Conservation (phyloP, 257 asterid genomes). For the Eucommia ulmoides region DNA sequence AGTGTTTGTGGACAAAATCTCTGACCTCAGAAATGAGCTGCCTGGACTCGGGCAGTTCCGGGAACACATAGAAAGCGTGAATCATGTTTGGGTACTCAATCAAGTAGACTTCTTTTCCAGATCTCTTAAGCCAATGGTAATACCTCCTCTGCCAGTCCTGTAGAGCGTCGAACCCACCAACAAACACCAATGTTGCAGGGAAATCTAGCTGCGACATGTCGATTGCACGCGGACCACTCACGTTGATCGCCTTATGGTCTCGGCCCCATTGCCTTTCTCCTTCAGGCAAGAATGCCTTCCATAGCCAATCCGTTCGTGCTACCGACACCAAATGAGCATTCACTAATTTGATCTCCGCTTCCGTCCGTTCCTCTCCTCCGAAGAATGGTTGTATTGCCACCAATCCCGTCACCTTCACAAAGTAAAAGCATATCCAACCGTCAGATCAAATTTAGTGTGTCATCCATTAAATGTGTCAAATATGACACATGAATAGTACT, state of each 20-base stretch:
- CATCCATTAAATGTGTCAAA: no score
- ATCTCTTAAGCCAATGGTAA: conserved; percentile 16
- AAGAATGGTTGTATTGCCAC: conserved; percentile 30
- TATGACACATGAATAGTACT: no score
- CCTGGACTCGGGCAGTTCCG: background rate
- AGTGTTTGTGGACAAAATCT: background rate
- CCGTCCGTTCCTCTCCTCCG: conserved; percentile 37
- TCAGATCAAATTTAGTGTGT: no score
- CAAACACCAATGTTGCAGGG: conserved; percentile 19
- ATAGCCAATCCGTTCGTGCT: conserved; percentile 12
- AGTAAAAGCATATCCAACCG: no score
- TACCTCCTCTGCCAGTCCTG: conserved; percentile 30
- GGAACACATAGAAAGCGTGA: background rate
- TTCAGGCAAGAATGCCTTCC: conserved; percentile 34
- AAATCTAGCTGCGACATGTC: conserved; percentile 8
- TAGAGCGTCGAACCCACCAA: conserved; percentile 35
- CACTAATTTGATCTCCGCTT: conserved; percentile 24
- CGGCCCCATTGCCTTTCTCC: conserved; percentile 28
- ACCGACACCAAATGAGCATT: conserved; percentile 12
- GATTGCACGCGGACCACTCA: conserved; percentile 1
- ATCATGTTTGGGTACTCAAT: conserved; percentile 26
- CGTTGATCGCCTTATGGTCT: conserved; percentile 29
- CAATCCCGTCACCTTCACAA: conserved; percentile 17
- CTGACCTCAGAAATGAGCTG: background rate
- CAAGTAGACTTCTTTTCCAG: conserved; percentile 22